Conservation (phyloP, 306 rosid species). For the Begonia loranthoides region DNA sequence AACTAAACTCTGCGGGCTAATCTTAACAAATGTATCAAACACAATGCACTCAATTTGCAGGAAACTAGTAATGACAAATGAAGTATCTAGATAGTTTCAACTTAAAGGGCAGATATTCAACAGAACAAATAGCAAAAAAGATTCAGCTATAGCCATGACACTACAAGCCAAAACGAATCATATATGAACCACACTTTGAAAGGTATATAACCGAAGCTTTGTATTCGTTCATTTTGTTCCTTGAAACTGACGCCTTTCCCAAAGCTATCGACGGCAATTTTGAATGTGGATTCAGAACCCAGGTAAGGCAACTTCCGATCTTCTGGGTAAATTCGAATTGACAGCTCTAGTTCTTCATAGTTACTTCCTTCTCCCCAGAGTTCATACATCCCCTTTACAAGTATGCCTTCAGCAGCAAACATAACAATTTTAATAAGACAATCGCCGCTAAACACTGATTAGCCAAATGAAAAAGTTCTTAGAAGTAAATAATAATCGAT, state of each 20-base stretch:
- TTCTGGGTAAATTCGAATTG: slow-evolving; percentile 47
- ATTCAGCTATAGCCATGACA: neutral
- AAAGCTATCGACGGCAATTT: slow-evolving; percentile 64
- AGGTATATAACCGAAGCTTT: slow-evolving; percentile 58
- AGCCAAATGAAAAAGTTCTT: neutral
- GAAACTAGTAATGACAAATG: neutral
- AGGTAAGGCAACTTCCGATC: slow-evolving; percentile 65
- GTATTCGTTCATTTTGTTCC: slow-evolving; percentile 66
- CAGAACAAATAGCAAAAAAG: neutral
- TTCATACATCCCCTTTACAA: slow-evolving; percentile 92
- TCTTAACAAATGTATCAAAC: no score
- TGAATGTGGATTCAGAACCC: slow-evolving; percentile 60
- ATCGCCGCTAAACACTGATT: neutral
- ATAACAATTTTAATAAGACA: neutral
- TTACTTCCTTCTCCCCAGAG: slow-evolving; percentile 84
- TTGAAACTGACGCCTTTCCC: slow-evolving; percentile 61
- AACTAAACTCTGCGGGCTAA: neutral
- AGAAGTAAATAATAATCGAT: neutral
- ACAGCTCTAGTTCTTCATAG: slow-evolving; percentile 61
- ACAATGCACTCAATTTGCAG: no score
- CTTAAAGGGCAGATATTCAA: neutral
- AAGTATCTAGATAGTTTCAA: neutral
- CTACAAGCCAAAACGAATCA: neutral
- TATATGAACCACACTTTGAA: slow-evolving; percentile 42
- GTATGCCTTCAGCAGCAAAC: slow-evolving; percentile 44